Evolutionary conservation across 169 alveolate genomes (phyloP), one percentile per base, ranked within the genome.

Genomic region (Babesia caballi): DNA sequence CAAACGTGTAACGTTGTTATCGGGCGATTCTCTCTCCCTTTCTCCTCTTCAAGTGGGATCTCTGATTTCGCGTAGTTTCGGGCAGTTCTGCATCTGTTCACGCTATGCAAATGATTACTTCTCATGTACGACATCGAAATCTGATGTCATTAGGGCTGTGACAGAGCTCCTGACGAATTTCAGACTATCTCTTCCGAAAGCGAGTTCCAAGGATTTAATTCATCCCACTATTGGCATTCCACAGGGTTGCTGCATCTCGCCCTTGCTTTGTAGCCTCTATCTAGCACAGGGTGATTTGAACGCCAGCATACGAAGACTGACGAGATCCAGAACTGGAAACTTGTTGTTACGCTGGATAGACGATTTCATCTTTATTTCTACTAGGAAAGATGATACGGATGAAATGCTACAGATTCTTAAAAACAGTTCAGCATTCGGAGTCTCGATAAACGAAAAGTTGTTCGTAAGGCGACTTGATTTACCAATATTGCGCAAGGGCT

Each of bases 191-290:
- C 70, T 78, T 27, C 87, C 87, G 1, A 78, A 67, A 57, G 40
- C 41, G 17, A 40, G 49, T 19, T 35, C 54, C n/a, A 40, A 32
- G n/a, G 1, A 6, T 30, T 35, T 32, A 17, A 56, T 78, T 0
- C 58, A 42, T n/a, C 27, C 27, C 28, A 30, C 28, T 47, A 42
- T 68, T 19, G 88, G 88, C 25, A 72, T 81, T 21, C 88, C 88
- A 4, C 88, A 81, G 81, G 88, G 88, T 2, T 81, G 88, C 44
- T 71, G 84, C 60, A 71, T 81, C 25, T 81, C 88, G 5, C 70
- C 75, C 21, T 42, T 81, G 32, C 65, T 81, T 11, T 81, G 83
- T 27, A 70, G 63, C 65, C 59, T 81, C 0, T 81, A 52, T 52
- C 42, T 81, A n/a, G 67, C 85, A 6, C 51, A 66, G 58, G 60